phyloP scores from a whole-genome alignment of 176 grass and related monocot genomes.

The Calamus simplicifolius region DNA sequence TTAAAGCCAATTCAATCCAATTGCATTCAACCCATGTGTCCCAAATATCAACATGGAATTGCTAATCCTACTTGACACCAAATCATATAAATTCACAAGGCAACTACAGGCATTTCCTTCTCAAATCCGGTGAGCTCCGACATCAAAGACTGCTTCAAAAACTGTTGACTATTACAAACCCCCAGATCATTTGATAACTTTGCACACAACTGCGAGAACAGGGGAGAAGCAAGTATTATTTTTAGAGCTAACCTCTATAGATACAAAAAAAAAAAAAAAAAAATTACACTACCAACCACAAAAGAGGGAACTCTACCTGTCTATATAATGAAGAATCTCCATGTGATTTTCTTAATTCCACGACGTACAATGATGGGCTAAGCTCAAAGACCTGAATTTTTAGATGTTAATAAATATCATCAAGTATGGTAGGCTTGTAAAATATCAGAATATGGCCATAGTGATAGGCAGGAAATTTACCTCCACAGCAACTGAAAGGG shows the following conservation, averaged over 20 bases:
- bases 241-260: not conserved
- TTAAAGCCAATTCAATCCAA: no score
- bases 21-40: no score
- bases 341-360: conserved; percentile 64
- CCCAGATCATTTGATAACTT: conserved; percentile 51
- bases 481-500: conserved; percentile 44
- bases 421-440: no score
- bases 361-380: conserved; percentile 53
- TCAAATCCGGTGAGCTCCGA: conserved; percentile 22
- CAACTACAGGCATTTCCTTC: conserved; percentile 21
- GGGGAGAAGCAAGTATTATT: not conserved
- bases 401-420: no score
- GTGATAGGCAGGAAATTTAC: conserved; percentile 22
- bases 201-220: conserved; percentile 46
- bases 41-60: no score
- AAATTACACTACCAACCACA: not conserved
- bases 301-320: conserved; percentile 33
- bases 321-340: conserved; percentile 62
- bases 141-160: not conserved
- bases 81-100: conserved; percentile 21
- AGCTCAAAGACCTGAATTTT: conserved; percentile 69
- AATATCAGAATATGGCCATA: no score
- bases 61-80: no score
- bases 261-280: no score
- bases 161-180: conserved; percentile 33